phyloP scores from a whole-genome alignment of 768 basidiomycete genomes.

The Phlebiopsis gigantea region DNA sequence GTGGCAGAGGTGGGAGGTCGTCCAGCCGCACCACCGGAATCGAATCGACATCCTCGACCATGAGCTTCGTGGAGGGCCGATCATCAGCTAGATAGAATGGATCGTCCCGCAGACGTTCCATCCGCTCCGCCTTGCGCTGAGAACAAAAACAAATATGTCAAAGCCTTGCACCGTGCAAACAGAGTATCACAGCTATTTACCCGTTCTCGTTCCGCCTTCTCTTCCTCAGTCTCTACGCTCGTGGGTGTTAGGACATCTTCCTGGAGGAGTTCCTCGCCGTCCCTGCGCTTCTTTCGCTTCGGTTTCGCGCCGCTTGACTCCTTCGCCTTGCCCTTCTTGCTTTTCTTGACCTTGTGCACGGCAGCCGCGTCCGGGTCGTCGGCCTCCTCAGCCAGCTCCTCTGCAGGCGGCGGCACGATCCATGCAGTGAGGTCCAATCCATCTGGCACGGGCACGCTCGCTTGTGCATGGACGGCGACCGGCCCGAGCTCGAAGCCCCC shows the following conservation, averaged over 20 bases:
- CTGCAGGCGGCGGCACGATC: slow-evolving; percentile 63
- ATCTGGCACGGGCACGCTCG: slow-evolving; percentile 73
- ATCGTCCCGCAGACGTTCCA: slow-evolving; percentile 76
- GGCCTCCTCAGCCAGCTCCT: slow-evolving; percentile 27
- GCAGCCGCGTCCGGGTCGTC: slow-evolving; percentile 30
- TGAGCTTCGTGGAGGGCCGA: slow-evolving; percentile 27
- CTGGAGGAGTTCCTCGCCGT: slow-evolving; percentile 27
- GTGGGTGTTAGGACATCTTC: slow-evolving; percentile 35
- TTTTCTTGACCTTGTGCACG: slow-evolving; percentile 33
- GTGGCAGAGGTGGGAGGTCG: slow-evolving; percentile 47
- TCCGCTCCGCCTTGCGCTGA: slow-evolving; percentile 71
- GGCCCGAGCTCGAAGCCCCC: slow-evolving; percentile 78
- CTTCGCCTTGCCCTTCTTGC: slow-evolving; percentile 44
- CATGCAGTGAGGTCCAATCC: slow-evolving; percentile 83
- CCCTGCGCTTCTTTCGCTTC: slow-evolving; percentile 43
- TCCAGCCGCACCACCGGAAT: slow-evolving; percentile 90
- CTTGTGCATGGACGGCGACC: slow-evolving; percentile 76
- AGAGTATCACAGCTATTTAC: slow-evolving; percentile 36
- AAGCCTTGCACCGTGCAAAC: neutral
- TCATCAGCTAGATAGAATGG: slow-evolving; percentile 87
- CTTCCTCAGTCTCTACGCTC: slow-evolving; percentile 50
- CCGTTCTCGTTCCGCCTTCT: slow-evolving; percentile 53
- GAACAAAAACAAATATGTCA: neutral
- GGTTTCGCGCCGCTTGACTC: slow-evolving; percentile 25
- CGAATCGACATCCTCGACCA: slow-evolving; percentile 67